Evolutionary conservation across 1,284 basidiomycete species (phyloP).

Genomic region (Trametes hirsuta): DNA sequence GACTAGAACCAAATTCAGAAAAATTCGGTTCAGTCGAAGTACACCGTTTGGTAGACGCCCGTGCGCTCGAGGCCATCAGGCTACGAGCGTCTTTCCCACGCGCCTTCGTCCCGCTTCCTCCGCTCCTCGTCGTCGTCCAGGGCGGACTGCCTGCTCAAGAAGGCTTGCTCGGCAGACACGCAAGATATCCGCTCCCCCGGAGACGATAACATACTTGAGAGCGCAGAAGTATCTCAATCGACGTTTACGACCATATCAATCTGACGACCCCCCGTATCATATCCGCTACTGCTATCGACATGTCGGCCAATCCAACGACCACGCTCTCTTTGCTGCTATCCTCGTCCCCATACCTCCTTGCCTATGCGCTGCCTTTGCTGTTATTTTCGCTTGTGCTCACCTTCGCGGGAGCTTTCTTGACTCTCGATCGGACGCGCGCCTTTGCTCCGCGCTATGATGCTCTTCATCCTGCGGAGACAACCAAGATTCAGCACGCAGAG

Average conservation of each 20-base stretch:
- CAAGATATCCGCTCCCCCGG: neutral
- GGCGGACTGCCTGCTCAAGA: neutral
- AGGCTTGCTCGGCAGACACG: neutral
- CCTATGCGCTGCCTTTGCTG: constrained; percentile 59
- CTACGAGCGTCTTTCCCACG: constrained; percentile 1
- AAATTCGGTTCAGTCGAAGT: constrained; percentile 6
- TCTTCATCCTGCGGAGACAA: constrained; percentile 35
- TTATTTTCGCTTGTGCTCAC: constrained; percentile 54
- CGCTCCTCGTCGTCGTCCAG: neutral
- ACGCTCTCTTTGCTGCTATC: constrained; percentile 29
- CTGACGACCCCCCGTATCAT: neutral
- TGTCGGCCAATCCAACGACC: constrained; percentile 20
- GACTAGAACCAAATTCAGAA: constrained; percentile 2
- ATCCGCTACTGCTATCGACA: constrained; percentile 23
- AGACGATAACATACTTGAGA: neutral
- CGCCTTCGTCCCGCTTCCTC: neutral
- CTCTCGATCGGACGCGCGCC: constrained; percentile 64
- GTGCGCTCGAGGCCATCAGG: neutral
- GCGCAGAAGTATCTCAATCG: neutral
- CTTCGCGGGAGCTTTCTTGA: constrained; percentile 68
- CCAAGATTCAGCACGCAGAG: constrained; percentile 33
- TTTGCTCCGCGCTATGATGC: constrained; percentile 49
- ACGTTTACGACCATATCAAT: constrained; percentile 11
- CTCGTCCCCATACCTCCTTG: constrained; percentile 38
- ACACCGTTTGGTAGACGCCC: neutral